phyloP scores from a whole-genome alignment of 306 rosid species.

The Vigna reflexopilosa region DNA sequence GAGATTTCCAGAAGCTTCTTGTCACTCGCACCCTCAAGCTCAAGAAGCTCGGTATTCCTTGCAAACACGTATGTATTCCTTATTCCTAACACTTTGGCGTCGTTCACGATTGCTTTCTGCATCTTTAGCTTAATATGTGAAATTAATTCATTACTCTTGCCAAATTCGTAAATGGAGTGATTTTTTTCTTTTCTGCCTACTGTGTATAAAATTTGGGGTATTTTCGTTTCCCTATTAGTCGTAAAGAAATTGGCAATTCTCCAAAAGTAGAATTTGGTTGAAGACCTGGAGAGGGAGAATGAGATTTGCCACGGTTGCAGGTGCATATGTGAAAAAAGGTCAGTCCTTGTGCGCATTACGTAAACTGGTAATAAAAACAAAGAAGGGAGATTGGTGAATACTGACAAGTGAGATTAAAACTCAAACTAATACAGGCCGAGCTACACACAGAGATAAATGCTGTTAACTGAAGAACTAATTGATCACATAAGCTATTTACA shows the following conservation, averaged over 20 bases:
- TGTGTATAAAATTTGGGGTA: neutral
- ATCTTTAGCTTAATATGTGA: neutral
- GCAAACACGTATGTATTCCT: constrained; percentile 73
- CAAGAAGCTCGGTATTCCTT: constrained; percentile 79
- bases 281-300: neutral
- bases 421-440: neutral
- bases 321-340: neutral
- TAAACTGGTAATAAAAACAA: neutral
- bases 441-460: neutral
- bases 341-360: neutral
- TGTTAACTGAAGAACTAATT: neutral
- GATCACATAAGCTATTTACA: neutral
- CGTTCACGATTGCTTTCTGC: neutral
- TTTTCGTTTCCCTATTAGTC: neutral
- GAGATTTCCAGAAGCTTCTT: constrained; percentile 78
- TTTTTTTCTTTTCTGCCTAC: too few species aligned
- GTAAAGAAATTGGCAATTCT: neutral
- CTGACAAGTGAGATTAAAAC: neutral
- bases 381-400: neutral
- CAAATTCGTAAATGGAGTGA: neutral
- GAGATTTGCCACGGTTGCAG: neutral
- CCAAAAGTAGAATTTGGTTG: neutral
- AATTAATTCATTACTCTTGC: neutral
- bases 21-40: constrained; percentile 79
- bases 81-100: neutral